Conservation (phyloP, 176 grass and related monocot species). For the Rhynchospora pubera region DNA sequence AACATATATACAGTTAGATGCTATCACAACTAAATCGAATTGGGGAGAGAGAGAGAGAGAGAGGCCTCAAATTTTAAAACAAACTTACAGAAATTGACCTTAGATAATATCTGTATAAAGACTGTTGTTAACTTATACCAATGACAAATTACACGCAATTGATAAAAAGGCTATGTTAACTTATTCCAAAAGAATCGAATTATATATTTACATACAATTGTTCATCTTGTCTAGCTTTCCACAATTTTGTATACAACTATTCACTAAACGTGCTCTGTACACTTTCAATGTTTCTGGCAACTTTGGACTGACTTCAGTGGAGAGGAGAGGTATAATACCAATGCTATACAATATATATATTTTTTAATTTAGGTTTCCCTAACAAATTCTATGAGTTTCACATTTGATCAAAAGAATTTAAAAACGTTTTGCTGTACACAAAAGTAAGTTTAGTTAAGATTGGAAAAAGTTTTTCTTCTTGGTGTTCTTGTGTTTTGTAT, state of each 20-base stretch:
- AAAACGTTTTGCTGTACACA: neutral
- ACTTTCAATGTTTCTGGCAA: neutral
- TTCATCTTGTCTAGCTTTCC: neutral
- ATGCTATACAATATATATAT: neutral
- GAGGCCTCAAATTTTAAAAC: too few species aligned
- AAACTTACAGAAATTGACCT: too few species aligned
- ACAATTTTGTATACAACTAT: neutral
- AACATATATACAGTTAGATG: too few species aligned
- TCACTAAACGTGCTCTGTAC: neutral
- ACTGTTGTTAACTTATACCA: too few species aligned
- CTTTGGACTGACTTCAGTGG: neutral
- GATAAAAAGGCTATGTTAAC: neutral
- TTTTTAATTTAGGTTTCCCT: neutral
- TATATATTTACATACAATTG: neutral
- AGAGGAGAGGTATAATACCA: neutral
- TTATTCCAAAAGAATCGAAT: neutral
- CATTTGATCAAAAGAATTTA: neutral
- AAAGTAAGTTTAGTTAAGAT: neutral
- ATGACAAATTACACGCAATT: too few species aligned
- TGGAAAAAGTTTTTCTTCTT: slow-evolving; percentile 6
- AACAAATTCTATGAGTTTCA: neutral
- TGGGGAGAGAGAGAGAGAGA: too few species aligned
- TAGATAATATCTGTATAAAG: too few species aligned
- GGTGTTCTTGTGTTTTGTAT: slow-evolving; percentile 26
- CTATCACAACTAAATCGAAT: too few species aligned